Base-by-base conservation (phyloP, 2,329 filamentous ascomycete species). In the Colletotrichum sidae region DNA sequence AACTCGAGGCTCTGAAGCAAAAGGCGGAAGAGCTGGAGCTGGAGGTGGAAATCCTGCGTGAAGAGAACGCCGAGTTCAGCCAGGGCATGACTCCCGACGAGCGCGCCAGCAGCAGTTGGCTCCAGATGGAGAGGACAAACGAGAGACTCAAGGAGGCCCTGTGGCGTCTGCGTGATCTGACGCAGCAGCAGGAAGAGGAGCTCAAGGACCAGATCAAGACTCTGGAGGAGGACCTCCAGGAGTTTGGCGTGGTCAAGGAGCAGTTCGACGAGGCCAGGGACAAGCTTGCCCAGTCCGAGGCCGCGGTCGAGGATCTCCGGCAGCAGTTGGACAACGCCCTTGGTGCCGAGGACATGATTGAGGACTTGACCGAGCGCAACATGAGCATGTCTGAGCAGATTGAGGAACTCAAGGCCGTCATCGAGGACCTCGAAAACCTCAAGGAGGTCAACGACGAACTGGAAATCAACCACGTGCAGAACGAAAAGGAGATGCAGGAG, bases 391-490 rank as follows among this genome's bases (percentile, higher is more conserved):
- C 90, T 41, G 92, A 97, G 76, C 88, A 93, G 74, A 89, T 97
- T 47, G 91, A 93, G 67, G 91, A 97, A 74, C 86, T 97, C 55
- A 91, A 91, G 72, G 88, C 88, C 15, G 89, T 91, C 8, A 91
- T 98, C 67, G 91, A 94, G 68, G 95, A 98, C 69, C 85, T 98
- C 10, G 93, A 97, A 76, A 93, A 88, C 66, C 81, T 98, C 57
- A 94, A 94, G 75, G 95, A 99, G 74, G 89, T 98, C 71, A 96
- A 93, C 71, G 94, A 98, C 72, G 96, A 99, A 78, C 88, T 99
- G 4, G 94, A 97, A 75, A 87, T 93, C 71, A 97, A 97, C 74
- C 94, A 97, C 73, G 88, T 96, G 4, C 94, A 97, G 74, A 92
- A 94, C 41, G 93, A 97, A 75, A 97, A 95, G 76, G 94, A 98